Conservation (phyloP, 495 filamentous ascomycete genomes). For the Pyrenula aspistea region DNA sequence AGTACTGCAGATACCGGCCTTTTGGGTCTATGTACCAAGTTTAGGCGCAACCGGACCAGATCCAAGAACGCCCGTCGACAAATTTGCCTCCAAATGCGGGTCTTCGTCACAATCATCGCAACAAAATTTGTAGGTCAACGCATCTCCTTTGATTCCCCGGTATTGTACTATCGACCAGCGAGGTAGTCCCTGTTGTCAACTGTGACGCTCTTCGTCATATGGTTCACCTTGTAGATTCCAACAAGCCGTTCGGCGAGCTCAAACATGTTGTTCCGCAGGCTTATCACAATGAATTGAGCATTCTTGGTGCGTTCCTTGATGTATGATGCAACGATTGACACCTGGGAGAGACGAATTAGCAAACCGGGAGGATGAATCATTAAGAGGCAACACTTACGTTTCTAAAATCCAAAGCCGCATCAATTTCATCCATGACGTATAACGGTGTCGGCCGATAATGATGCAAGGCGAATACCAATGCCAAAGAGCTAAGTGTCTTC, state of each 20-base stretch:
- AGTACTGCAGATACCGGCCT: no score
- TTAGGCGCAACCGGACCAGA: no score
- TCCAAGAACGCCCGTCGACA: no score
- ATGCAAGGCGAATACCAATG: slow-evolving; percentile 91
- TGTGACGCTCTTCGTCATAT: slow-evolving; percentile 98
- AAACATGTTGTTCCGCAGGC: slow-evolving; percentile 98
- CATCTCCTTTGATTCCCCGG: slow-evolving; percentile 53
- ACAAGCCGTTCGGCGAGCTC: slow-evolving; percentile 88
- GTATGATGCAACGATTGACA: slow-evolving; percentile 95
- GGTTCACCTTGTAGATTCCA: slow-evolving; percentile 98
- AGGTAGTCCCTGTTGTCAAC: slow-evolving; percentile 87
- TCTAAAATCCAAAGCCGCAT: slow-evolving; percentile 92
- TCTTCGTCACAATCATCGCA: no score
- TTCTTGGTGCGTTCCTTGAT: slow-evolving; percentile 99
- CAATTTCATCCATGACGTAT: slow-evolving; percentile 99
- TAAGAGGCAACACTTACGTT: slow-evolving; percentile 53
- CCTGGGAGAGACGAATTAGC: slow-evolving; percentile 35
- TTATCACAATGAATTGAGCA: slow-evolving; percentile 98
- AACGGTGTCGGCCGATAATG: slow-evolving; percentile 96
- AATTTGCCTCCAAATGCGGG: no score
- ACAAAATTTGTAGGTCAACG: no score
- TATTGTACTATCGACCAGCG: slow-evolving; percentile 26
- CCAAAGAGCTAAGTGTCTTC: slow-evolving; percentile 90
- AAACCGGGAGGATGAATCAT: neutral
- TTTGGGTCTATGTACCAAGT: no score